Conservation (phyloP, 2,329 filamentous ascomycete species). For the Beauveria asiatica region DNA sequence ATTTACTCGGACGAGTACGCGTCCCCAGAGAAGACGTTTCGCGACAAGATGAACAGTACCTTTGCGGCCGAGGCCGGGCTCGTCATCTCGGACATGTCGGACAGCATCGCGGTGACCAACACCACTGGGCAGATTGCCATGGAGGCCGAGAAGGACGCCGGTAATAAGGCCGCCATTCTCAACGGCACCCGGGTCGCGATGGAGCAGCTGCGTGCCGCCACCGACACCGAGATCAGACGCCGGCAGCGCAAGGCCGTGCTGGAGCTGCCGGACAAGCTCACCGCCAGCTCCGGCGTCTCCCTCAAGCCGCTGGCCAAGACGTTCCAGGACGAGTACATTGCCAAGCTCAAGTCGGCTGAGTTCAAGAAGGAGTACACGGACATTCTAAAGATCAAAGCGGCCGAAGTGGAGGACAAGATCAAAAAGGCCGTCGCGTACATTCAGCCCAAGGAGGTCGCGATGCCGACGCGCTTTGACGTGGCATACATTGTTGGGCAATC, state of each 20-base stretch:
- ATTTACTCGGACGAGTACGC: background rate
- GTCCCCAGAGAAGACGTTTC: background rate
- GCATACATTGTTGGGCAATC: background rate
- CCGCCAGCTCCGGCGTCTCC: background rate
- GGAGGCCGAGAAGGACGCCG: background rate
- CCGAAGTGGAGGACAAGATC: background rate
- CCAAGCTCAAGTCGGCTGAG: background rate
- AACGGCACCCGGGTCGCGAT: background rate
- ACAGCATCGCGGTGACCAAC: background rate
- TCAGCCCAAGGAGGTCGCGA: background rate
- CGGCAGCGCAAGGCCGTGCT: background rate
- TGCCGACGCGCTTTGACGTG: background rate
- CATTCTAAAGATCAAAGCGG: background rate
- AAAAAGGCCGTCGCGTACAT: background rate
- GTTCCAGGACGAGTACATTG: background rate
- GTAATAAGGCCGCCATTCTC: background rate
- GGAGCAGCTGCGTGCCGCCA: background rate
- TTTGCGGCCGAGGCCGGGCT: background rate
- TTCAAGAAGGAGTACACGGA: background rate
- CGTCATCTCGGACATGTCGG: background rate
- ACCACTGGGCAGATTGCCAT: background rate
- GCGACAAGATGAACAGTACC: background rate
- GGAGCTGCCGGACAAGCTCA: background rate
- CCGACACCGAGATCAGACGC: background rate
- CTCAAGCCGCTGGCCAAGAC: background rate